Percentiles rank a stretch among this genome's conserved stretches.
These are phyloP conservation scores for Pseudogymnoascus sp. DNA, from an alignment of 2,329 filamentous ascomycete genomes.

Conservation along the genomic window DNA sequence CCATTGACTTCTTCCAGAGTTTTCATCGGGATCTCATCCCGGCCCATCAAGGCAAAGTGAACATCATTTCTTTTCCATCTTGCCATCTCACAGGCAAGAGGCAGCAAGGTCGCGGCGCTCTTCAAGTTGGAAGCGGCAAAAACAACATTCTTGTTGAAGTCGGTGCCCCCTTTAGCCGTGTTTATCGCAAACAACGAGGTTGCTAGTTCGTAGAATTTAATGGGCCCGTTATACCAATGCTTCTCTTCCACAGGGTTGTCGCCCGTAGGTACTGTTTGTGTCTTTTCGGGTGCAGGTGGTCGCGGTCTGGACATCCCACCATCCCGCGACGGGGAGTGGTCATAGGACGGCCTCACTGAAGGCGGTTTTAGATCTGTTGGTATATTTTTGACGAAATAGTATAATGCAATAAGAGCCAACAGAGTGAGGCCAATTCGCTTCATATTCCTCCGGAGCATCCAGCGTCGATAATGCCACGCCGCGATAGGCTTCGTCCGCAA, in stretches of 20 bases:
- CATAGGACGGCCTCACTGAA: slow-evolving; percentile 28
- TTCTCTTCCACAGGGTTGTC: slow-evolving; percentile 23
- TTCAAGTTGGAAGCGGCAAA: slow-evolving; percentile 71
- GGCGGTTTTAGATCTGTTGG: slow-evolving; percentile 40
- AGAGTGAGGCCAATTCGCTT: slow-evolving; percentile 45
- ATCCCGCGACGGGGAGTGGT: neutral
- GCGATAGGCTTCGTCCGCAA: slow-evolving; percentile 27
- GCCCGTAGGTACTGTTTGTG: slow-evolving; percentile 6
- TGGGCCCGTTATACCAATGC: slow-evolving; percentile 58
- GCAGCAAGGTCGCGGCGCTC: slow-evolving; percentile 66
- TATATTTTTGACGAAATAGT: slow-evolving; percentile 59
- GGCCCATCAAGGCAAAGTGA: slow-evolving; percentile 73
- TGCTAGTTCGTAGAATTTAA: slow-evolving; percentile 62
- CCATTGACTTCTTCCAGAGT: slow-evolving; percentile 73
- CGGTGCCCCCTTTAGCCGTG: slow-evolving; percentile 43
- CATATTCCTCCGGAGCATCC: slow-evolving; percentile 45
- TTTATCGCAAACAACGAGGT: slow-evolving; percentile 54
- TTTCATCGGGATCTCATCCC: slow-evolving; percentile 60
- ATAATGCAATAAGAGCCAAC: slow-evolving; percentile 45
- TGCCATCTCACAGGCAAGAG: slow-evolving; percentile 83
- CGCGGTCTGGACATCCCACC: neutral
- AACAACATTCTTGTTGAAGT: slow-evolving; percentile 62
- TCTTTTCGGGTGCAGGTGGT: slow-evolving; percentile 9
- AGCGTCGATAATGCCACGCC: slow-evolving; percentile 29
- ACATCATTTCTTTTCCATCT: slow-evolving; percentile 61